Base-by-base conservation (phyloP, 2,329 filamentous ascomycete genomes). In the Parafenestella ontariensis region DNA sequence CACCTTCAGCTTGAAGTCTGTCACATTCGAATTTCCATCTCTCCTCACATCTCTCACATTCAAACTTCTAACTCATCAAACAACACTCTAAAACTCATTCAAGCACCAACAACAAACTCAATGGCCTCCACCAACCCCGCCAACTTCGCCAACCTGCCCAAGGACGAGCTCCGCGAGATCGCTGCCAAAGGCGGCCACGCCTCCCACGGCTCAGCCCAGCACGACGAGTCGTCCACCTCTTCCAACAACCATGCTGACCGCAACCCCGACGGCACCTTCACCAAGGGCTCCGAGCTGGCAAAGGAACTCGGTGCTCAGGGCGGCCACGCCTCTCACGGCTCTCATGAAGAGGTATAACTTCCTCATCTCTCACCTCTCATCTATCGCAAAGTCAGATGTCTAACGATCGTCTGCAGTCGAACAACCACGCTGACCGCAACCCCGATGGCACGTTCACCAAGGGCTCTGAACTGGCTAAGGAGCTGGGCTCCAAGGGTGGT, bases 121-220 rank as follows among this genome's bases (percentile, higher is more conserved):
- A 77, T 77, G 74, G 69, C 75, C 33, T 72, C 70, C 55, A 72
- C 75, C 61, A 83, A 83, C 72, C 79, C 80, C 29, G 76, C 73
- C 52, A 83, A 83, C 74, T 83, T 83, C 58, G 80, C 80, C 73
- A 83, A 83, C 72, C 78, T 79, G 34, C 75, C 80, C 54, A 80
- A 77, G 47, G 79, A 82, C 37, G 77, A 83, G 59, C 79, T 83
- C 49, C 69, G 71, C 26, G 78, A 77, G 51, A 81, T 82, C 50
- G 80, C 79, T 13, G 73, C 75, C 47, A 83, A 81, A 68, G 81
- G 81, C n/a, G 81, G 79, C 4, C 76, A 79, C 46, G 75, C 78
- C 15, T 74, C 69, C 47, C 72, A 77, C 51, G 71, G 71, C 28
- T 56, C 56, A 36, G 42, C 49, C 40, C 21, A 39, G 18, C 36